Conservation (phyloP, 225 moss, liverwort and hornwort species). For the Rhytidiadelphus loreus region DNA sequence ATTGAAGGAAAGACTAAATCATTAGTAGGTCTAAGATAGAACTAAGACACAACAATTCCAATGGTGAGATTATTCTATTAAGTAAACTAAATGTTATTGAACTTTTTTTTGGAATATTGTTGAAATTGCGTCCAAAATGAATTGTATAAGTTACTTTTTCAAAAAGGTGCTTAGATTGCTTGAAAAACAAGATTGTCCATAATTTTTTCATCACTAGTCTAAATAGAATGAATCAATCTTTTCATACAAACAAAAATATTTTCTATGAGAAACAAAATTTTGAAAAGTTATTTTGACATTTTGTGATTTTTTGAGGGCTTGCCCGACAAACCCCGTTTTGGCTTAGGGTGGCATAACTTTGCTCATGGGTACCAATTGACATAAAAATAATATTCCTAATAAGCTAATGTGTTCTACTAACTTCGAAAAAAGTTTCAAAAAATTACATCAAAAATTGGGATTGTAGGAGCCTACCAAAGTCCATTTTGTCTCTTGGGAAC, state of each 20-base stretch:
- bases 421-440: neutral
- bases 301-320: neutral
- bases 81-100: neutral
- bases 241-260: rapidly evolving
- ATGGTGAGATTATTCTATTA: neutral
- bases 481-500: neutral
- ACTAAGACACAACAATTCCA: rapidly evolving
- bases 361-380: rapidly evolving
- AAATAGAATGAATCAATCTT: neutral
- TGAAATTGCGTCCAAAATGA: neutral
- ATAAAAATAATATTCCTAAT: neutral
- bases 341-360: neutral
- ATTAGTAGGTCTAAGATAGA: neutral
- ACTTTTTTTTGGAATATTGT: neutral
- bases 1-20: neutral
- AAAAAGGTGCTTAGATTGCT: neutral
- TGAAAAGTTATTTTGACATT: too few species aligned
- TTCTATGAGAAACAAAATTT: neutral
- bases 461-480: rapidly evolving
- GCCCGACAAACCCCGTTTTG: rapidly evolving
- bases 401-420: neutral
- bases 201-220: neutral
- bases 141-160: neutral
- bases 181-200: neutral
- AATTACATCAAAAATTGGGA: too few species aligned